Evolutionary conservation across 2,329 filamentous ascomycete species (phyloP).

Genomic region (Colletotrichum spaethianum): DNA sequence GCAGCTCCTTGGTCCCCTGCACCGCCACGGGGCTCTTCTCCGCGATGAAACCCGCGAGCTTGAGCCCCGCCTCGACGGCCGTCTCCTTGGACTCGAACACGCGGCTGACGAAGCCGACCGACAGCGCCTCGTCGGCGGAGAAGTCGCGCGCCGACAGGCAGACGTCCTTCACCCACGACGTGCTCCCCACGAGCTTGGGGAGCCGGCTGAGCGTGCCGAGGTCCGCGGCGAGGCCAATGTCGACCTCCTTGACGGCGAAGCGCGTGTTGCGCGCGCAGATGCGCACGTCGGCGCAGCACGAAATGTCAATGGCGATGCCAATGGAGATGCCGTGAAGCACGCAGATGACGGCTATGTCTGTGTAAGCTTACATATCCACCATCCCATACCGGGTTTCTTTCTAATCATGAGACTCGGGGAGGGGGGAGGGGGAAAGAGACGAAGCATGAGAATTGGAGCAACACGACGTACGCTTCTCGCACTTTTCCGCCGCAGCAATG

Average conservation of each 20-base stretch:
- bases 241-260: slow-evolving; percentile 85
- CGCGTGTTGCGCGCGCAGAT: slow-evolving; percentile 72
- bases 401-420: neutral
- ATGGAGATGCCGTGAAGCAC: slow-evolving; percentile 85
- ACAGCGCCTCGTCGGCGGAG: slow-evolving; percentile 75
- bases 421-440: neutral
- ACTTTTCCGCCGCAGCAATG: slow-evolving; percentile 83
- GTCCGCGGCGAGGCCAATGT: slow-evolving; percentile 85
- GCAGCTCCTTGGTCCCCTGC: slow-evolving; percentile 87
- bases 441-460: neutral
- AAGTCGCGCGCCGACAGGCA: slow-evolving; percentile 80
- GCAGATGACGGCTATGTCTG: slow-evolving; percentile 79
- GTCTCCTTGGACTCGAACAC: slow-evolving; percentile 75
- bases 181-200: slow-evolving; percentile 79
- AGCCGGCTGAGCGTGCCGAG: slow-evolving; percentile 82
- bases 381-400: too few relatives aligned
- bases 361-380: slow-evolving; percentile 37
- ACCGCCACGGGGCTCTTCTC: slow-evolving; percentile 90
- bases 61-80: slow-evolving; percentile 73
- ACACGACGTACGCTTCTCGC: slow-evolving; percentile 81
- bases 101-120: slow-evolving; percentile 78
- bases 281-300: slow-evolving; percentile 79
- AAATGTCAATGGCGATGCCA: slow-evolving; percentile 83
- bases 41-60: slow-evolving; percentile 76
- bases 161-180: slow-evolving; percentile 86